These are phyloP conservation scores for Erodium texanum DNA, from an alignment of 441 rosid genomes.

Conservation along the genomic window DNA sequence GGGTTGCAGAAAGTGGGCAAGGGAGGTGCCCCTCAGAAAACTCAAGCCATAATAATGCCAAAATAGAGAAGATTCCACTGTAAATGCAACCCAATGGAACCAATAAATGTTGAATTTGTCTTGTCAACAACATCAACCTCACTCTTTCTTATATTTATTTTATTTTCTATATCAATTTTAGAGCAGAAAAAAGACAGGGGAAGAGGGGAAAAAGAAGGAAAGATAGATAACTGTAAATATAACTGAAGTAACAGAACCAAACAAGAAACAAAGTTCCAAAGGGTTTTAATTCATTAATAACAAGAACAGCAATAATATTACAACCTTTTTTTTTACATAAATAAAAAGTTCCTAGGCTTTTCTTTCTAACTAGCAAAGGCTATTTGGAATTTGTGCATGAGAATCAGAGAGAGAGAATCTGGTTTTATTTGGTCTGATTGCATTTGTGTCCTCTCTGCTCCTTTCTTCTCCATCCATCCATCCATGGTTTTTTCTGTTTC, in stretches of 20 bases:
- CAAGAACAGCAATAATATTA: not conserved
- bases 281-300: not conserved
- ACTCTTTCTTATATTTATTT: not conserved
- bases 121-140: slow-evolving; percentile 1
- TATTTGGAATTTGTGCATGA: slow-evolving; percentile 3
- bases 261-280: not conserved
- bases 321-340: not conserved
- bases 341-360: not conserved
- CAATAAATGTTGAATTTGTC: not conserved
- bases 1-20: not conserved
- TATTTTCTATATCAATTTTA: not conserved
- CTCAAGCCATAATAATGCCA: not conserved
- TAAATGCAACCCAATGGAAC: not conserved
- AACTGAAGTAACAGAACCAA: not conserved
- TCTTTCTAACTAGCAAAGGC: not conserved
- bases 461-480: slow-evolving; percentile 6
- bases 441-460: not conserved
- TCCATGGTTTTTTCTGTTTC: not conserved
- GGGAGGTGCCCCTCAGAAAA: not conserved
- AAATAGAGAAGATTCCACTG: slow-evolving; percentile 1
- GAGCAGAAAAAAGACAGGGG: not conserved
- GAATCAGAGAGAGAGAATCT: not conserved
- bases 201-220: not conserved
- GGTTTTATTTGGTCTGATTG: slow-evolving; percentile 7
- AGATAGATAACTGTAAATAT: not conserved